Percentiles rank a stretch among this genome's conserved stretches.
Conservation (phyloP, 2,329 filamentous ascomycete species). For the Pseudogymnoascus sp. region DNA sequence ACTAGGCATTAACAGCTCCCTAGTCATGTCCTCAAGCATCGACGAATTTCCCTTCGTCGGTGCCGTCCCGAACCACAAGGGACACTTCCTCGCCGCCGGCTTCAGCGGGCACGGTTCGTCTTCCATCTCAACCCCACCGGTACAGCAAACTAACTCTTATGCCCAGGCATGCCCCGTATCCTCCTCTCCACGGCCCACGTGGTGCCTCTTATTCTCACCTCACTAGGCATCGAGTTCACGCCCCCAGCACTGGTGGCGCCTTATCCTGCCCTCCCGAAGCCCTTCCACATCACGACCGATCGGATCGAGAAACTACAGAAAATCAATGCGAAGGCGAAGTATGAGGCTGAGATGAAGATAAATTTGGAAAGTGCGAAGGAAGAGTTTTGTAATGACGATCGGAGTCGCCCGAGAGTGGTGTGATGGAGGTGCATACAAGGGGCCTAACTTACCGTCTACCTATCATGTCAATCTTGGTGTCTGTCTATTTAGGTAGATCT, state of each 20-base stretch:
- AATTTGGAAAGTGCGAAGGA: conserved; percentile 17
- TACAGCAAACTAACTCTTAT: not conserved
- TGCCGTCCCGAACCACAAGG: not conserved
- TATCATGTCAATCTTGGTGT: no score
- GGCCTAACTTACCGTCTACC: not conserved
- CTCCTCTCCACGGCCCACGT: conserved; percentile 27
- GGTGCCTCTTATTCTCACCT: conserved; percentile 21
- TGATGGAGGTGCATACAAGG: not conserved
- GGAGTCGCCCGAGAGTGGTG: not conserved
- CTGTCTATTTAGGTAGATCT: no score
- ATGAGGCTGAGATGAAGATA: conserved; percentile 4
- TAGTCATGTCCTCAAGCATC: not conserved
- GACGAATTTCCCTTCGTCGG: not conserved
- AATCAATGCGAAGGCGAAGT: conserved; percentile 11
- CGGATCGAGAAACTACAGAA: conserved; percentile 21
- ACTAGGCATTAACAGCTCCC: not conserved
- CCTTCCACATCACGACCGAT: conserved; percentile 25
- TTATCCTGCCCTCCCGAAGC: conserved; percentile 24
- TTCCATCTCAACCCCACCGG: not conserved
- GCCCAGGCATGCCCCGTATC: not conserved
- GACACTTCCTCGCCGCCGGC: not conserved
- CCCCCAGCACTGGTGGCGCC: conserved; percentile 18
- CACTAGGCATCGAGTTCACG: conserved; percentile 18
- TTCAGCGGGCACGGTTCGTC: not conserved
- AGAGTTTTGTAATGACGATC: conserved; percentile 17